Percentiles rank a stretch among this genome's conserved stretches.
Conservation (phyloP, 306 rosid genomes). For the Datisca glomerata region DNA sequence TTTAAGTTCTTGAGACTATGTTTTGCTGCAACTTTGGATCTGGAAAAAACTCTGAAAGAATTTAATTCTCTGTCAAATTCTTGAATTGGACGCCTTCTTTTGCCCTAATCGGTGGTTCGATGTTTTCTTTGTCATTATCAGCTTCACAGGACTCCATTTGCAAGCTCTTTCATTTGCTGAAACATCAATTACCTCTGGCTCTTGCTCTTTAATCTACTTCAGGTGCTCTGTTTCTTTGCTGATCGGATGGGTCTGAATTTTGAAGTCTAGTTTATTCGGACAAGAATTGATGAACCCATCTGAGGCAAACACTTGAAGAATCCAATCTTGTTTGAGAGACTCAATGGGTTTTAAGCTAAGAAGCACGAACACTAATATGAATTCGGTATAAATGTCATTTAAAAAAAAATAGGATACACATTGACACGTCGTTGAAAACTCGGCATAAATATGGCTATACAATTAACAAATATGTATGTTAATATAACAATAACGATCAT, state of each 20-base stretch:
- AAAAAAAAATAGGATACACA: too few relatives aligned
- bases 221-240: too few relatives aligned
- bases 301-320: slow-evolving; percentile 48
- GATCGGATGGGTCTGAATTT: slow-evolving; percentile 8
- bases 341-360: slow-evolving; percentile 35
- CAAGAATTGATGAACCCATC: slow-evolving; percentile 43
- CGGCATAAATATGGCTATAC: too few relatives aligned
- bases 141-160: slow-evolving; percentile 17
- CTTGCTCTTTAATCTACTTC: slow-evolving; percentile 17
- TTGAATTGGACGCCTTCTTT: slow-evolving; percentile 1
- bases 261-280: slow-evolving; percentile 17
- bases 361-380: too few relatives aligned
- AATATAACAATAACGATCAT: too few relatives aligned
- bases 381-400: too few relatives aligned
- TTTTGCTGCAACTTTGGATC: slow-evolving; percentile 19
- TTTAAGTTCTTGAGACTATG: slow-evolving; percentile 15
- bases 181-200: slow-evolving; percentile 33
- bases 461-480: too few relatives aligned
- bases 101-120: slow-evolving; percentile 17
- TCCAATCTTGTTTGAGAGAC: slow-evolving; percentile 47
- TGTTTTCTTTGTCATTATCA: slow-evolving; percentile 56
- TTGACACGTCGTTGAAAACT: too few relatives aligned
- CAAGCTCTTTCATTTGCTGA: slow-evolving; percentile 41
- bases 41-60: slow-evolving; percentile 1
- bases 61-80: slow-evolving; percentile 7